Evolutionary conservation across 805 yeast genomes (phyloP), one percentile per base, ranked within the genome.

Genomic region (Candida tallmaniae): DNA sequence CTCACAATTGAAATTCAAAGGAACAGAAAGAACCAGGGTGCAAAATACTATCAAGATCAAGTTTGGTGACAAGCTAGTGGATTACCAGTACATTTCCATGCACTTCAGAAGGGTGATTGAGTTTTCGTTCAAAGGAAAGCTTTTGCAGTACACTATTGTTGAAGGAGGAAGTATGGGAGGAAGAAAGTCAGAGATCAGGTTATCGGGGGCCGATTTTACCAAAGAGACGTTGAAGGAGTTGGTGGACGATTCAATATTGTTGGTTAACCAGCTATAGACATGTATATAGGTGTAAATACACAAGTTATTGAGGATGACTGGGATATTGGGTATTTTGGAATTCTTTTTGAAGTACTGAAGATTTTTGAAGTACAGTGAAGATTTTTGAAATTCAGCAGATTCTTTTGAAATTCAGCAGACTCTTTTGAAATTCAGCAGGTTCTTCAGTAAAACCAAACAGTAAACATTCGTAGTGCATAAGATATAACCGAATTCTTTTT

Each of bases 151-250:
- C 34, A 60, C 69, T 27, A 49, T 65, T 12, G 55, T 73, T 12
- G 82, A 78, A 46, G 80, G 80, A n/a, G 83, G 82, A 3, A 52
- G 65, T 5, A 56, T 74, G 29, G 81, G 80, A 9, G 83, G 83
- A 1, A 58, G 77, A 38, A 56, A 64, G 17, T 41, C 60, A 6
- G 83, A 78, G 50, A 63, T 74, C 35, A 58, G 66, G 40, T 52
- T 77, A 41, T 68, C 73, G 31, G 65, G 74, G 25, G 54, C 60
- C 34, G 34, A 42, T 17, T 32, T 51, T 14, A 42, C 39, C 28
- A 47, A 50, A 17, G 49, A 36, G 2, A 41, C 41, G 33, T 56
- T 66, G 29, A 47, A 46, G 19, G 35, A 32, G 5, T 45, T 67
- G 29, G 20, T 67, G 18, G 47, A 49, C 21, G 61, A 52, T 39